Percentiles rank a stretch among this genome's conserved stretches.
phyloP scores from a whole-genome alignment of 805 yeast species.

The Candida corydali region DNA sequence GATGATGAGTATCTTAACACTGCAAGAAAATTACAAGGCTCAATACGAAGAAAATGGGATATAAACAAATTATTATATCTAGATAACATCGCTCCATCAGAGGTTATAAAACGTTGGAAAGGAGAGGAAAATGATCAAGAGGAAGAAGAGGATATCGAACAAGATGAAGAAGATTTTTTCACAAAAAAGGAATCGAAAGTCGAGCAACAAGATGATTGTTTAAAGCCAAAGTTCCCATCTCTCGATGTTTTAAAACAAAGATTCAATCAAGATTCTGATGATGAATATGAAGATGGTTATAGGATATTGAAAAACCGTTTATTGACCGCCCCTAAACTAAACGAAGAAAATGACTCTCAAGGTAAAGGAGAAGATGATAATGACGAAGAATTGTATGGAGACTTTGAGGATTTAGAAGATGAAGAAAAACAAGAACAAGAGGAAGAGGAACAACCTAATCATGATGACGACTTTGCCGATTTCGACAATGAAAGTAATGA shows the following conservation, averaged over 20 bases:
- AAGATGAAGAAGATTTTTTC: conserved; percentile 50
- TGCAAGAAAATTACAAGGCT: conserved; percentile 61
- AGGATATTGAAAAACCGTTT: conserved; percentile 43
- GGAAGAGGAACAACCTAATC: conserved; percentile 28
- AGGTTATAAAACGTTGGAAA: conserved; percentile 70
- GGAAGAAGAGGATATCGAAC: conserved; percentile 40
- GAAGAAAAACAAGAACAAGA: conserved; percentile 24
- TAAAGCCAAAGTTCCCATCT: conserved; percentile 32
- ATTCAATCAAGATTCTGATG: conserved; percentile 40
- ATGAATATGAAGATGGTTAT: conserved; percentile 40
- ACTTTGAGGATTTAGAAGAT: conserved; percentile 51
- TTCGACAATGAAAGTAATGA: conserved; percentile 49
- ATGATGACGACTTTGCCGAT: conserved; percentile 51
- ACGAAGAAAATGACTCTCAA: conserved; percentile 23
- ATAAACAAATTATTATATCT: conserved; percentile 76
- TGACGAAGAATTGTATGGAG: conserved; percentile 51
- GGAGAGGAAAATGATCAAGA: conserved; percentile 41
- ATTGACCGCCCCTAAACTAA: conserved; percentile 48
- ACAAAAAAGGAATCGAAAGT: conserved; percentile 37
- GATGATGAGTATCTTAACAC: conserved; percentile 42
- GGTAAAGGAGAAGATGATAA: conserved; percentile 35
- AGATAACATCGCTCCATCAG: conserved; percentile 71
- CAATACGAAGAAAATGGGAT: conserved; percentile 62
- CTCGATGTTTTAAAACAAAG: conserved; percentile 42
- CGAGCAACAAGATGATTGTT: conserved; percentile 31